phyloP scores from a whole-genome alignment of 164 flowering plant genomes.

The Stephania japonica region DNA sequence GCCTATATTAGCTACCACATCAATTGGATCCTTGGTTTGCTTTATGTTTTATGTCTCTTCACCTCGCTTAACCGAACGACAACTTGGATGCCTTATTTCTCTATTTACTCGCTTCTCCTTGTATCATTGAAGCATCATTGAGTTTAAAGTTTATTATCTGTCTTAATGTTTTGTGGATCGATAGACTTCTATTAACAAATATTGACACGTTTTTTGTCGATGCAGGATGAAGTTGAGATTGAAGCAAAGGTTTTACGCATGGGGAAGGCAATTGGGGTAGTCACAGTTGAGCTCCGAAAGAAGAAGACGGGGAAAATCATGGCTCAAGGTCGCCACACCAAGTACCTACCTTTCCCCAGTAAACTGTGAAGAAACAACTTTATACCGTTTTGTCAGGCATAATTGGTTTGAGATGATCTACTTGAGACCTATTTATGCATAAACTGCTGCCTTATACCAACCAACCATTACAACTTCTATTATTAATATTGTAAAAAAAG shows the following conservation, averaged over 20 bases:
- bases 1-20: too few species aligned
- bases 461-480: not conserved
- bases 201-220: not conserved
- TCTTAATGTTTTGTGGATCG: not conserved
- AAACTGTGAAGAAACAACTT: slow-evolving; percentile 36
- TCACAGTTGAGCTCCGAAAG: slow-evolving; percentile 72
- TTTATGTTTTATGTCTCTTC: not conserved
- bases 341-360: slow-evolving; percentile 55
- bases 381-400: not conserved
- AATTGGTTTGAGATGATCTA: too few species aligned
- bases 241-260: slow-evolving; percentile 64
- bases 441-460: not conserved
- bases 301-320: slow-evolving; percentile 64
- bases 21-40: too few species aligned
- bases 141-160: not conserved
- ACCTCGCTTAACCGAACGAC: too few species aligned
- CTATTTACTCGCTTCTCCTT: too few species aligned
- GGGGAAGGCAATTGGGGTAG: slow-evolving; percentile 74
- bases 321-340: slow-evolving; percentile 90
- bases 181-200: not conserved
- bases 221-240: slow-evolving; percentile 81
- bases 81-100: too few species aligned
- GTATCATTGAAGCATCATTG: not conserved
- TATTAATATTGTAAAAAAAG: too few species aligned
- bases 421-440: not conserved